These are phyloP conservation scores for Closterium sp. DNA, from an alignment of 139 green algal species.

Conservation along the genomic window DNA sequence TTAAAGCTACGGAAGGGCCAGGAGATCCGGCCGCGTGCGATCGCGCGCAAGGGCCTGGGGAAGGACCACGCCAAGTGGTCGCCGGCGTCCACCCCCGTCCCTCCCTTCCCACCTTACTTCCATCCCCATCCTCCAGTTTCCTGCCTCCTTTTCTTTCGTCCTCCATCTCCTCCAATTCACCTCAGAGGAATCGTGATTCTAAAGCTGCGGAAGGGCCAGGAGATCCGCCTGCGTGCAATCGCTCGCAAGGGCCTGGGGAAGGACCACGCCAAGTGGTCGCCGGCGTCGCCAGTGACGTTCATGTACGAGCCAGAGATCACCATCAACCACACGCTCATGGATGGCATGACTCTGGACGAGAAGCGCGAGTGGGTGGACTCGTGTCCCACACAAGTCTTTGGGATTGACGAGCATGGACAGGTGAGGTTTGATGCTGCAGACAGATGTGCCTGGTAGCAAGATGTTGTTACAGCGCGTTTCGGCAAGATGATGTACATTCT, in stretches of 20 bases:
- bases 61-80: constrained; percentile 99
- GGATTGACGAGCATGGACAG: constrained; percentile 69
- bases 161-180: too few species aligned
- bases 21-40: constrained; percentile 75
- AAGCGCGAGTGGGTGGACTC: constrained; percentile 70
- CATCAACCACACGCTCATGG: constrained; percentile 74
- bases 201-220: constrained; percentile 83
- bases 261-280: constrained; percentile 98
- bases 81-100: constrained; percentile 59
- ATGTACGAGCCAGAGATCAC: constrained; percentile 77
- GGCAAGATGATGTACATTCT: not conserved
- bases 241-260: constrained; percentile 78
- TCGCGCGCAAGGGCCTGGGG: constrained; percentile 69
- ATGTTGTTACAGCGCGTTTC: not conserved
- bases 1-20: constrained; percentile 87
- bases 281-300: constrained; percentile 85
- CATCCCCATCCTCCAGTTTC: too few species aligned
- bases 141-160: too few species aligned
- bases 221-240: constrained; percentile 74
- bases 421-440: not conserved
- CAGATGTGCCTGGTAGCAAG: not conserved
- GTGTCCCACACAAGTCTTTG: constrained; percentile 77
- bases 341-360: constrained; percentile 72
- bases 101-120: too few species aligned
- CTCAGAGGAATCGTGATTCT: constrained; percentile 75